Conservation (phyloP, 2,329 filamentous ascomycete genomes). For the Leptographium galeiforme region DNA sequence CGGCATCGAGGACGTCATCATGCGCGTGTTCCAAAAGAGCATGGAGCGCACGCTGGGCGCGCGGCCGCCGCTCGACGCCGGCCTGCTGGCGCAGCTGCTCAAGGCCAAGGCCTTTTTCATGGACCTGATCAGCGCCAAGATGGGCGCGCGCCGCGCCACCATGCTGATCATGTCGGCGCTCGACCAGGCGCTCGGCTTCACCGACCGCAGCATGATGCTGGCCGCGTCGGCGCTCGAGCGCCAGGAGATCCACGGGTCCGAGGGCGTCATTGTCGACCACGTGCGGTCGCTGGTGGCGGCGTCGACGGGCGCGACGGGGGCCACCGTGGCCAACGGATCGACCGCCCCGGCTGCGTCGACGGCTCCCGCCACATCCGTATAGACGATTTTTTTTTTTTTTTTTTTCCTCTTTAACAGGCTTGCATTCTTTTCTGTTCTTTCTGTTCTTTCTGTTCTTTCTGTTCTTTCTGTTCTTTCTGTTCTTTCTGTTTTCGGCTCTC, state of each 20-base stretch:
- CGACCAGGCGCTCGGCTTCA: slow-evolving; percentile 34
- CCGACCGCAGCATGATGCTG: slow-evolving; percentile 24
- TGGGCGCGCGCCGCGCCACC: slow-evolving; percentile 29
- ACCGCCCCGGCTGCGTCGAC: background rate
- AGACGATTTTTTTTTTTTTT: background rate
- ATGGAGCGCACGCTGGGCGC: background rate
- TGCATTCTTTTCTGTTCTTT: background rate
- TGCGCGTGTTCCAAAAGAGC: slow-evolving; percentile 25
- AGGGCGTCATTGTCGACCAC: slow-evolving; percentile 18
- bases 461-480: background rate
- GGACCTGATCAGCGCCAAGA: slow-evolving; percentile 25
- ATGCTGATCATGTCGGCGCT: slow-evolving; percentile 35
- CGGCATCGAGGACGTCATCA: slow-evolving; percentile 34
- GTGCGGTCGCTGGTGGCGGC: slow-evolving; percentile 13
- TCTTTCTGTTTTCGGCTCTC: background rate
- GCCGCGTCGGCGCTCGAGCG: slow-evolving; percentile 14
- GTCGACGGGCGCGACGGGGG: slow-evolving; percentile 11
- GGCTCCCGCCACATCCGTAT: background rate
- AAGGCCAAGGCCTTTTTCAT: slow-evolving; percentile 33
- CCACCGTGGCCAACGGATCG: background rate
- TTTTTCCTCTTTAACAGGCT: too few relatives aligned
- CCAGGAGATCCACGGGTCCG: slow-evolving; percentile 17
- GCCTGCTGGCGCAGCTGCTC: slow-evolving; percentile 26
- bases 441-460: background rate
- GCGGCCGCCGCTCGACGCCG: slow-evolving; percentile 18